Conservation (phyloP, 129 eudicot genomes). For the Kitagawia praeruptora region DNA sequence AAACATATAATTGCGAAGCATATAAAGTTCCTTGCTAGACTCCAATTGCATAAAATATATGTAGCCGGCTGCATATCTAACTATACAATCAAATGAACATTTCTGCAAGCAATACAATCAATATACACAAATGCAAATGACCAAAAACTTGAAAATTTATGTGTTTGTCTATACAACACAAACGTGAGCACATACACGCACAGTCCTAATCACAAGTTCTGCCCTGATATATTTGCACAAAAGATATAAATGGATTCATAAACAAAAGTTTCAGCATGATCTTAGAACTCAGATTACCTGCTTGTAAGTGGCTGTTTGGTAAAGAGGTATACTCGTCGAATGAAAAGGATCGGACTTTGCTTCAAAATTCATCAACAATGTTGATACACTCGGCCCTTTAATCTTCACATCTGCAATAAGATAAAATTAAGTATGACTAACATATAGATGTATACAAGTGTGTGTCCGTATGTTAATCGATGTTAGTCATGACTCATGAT, state of each 20-base stretch:
- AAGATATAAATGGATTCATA: neutral
- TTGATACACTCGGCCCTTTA: no score
- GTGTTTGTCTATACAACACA: neutral
- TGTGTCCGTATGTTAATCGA: no score
- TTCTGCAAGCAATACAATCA: neutral
- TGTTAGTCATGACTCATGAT: no score
- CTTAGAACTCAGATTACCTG: constrained; percentile 34
- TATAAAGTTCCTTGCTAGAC: neutral
- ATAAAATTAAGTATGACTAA: no score
- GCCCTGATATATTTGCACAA: neutral
- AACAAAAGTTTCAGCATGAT: neutral
- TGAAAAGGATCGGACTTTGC: constrained; percentile 75
- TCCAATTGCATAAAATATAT: neutral
- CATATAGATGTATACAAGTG: no score
- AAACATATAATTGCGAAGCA: neutral
- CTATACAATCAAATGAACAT: neutral
- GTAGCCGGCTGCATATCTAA: neutral
- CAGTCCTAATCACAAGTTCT: neutral
- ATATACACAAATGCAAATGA: neutral
- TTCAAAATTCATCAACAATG: constrained; percentile 83
- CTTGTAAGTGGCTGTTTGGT: constrained; percentile 89
- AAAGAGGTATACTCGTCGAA: constrained; percentile 75
- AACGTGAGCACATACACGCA: neutral
- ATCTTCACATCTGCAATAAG: no score
- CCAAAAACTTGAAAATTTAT: neutral